These are phyloP conservation scores for Poa annua DNA, from an alignment of 176 grass and related monocot species.

Conservation along the genomic window DNA sequence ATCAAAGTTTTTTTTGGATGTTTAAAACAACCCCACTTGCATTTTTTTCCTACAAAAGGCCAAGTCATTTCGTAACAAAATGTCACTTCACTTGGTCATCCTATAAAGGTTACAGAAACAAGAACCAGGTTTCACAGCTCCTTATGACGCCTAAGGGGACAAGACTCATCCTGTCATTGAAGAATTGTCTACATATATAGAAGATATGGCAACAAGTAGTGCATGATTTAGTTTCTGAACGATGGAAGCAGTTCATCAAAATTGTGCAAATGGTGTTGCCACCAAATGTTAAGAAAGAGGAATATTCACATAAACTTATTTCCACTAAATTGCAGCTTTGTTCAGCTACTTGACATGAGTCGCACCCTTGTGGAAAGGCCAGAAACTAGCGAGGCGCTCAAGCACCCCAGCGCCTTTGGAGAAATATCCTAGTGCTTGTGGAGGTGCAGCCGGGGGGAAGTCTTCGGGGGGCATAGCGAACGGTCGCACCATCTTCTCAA, in stretches of 20 bases:
- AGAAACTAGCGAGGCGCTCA: constrained; percentile 85
- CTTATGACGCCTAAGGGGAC: neutral
- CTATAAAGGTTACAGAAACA: neutral
- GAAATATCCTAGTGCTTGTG: constrained; percentile 84
- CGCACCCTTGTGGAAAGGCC: constrained; percentile 73
- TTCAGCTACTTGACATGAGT: constrained; percentile 41
- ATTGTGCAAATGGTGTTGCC: constrained; percentile 35
- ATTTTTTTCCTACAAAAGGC: neutral
- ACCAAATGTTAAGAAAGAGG: constrained; percentile 4
- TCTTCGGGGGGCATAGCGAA: constrained; percentile 98
- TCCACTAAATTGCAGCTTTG: constrained; percentile 1
- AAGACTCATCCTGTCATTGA: neutral
- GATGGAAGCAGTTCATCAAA: constrained; percentile 22
- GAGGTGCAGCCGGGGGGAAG: constrained; percentile 69
- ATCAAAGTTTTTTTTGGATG: too few relatives aligned
- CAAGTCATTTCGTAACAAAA: neutral
- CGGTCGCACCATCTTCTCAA: constrained; percentile 93
- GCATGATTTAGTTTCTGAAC: neutral
- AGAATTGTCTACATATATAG: too few relatives aligned
- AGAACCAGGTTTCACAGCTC: neutral
- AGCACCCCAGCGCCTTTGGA: constrained; percentile 65
- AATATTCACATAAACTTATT: constrained; percentile 40
- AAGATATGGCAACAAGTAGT: neutral
- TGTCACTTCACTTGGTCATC: neutral
- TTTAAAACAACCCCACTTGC: neutral